phyloP scores from a whole-genome alignment of 179 eudicot genomes.

The Nepenthes alata region DNA sequence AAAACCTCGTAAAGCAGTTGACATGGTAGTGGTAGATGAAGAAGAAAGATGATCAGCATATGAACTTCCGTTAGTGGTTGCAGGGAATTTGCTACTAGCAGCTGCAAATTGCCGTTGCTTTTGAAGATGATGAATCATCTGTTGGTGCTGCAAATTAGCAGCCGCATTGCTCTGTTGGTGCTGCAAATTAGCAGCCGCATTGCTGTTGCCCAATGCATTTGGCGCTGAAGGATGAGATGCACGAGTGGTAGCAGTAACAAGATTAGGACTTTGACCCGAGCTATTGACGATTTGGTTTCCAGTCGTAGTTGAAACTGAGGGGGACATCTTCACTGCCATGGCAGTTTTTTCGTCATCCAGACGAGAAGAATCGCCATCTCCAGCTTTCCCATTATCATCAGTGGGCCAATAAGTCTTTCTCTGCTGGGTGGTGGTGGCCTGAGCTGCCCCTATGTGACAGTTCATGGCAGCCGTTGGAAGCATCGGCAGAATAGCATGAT shows the following conservation, averaged over 20 bases:
- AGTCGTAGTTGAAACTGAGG: conserved; percentile 22
- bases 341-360: conserved; percentile 59
- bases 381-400: conserved; percentile 43
- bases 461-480: conserved; percentile 57
- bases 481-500: conserved; percentile 47
- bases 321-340: conserved; percentile 22
- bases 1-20: conserved; percentile 36
- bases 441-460: conserved; percentile 44
- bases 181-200: conserved; percentile 24
- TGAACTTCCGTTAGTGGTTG: conserved; percentile 46
- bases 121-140: conserved; percentile 21
- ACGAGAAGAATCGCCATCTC: conserved; percentile 31
- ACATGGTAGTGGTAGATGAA: conserved; percentile 49
- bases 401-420: conserved; percentile 41
- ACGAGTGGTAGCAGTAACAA: conserved; percentile 31
- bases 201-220: conserved; percentile 17
- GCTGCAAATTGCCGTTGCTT: conserved; percentile 26
- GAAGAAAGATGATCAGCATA: conserved; percentile 53
- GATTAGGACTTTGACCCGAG: conserved; percentile 48
- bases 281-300: conserved; percentile 46
- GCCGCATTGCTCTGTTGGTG: conserved; percentile 15
- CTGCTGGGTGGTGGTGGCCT: conserved; percentile 46
- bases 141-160: too few species aligned
- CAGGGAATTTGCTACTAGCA: conserved; percentile 39
- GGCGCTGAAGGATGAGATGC: conserved; percentile 29